A percentile compares a stretch with the other conserved stretches of the same genome.
Evolutionary conservation across 2,329 filamentous ascomycete species (phyloP).

Genomic region (Calcarisporium arbuscula): DNA sequence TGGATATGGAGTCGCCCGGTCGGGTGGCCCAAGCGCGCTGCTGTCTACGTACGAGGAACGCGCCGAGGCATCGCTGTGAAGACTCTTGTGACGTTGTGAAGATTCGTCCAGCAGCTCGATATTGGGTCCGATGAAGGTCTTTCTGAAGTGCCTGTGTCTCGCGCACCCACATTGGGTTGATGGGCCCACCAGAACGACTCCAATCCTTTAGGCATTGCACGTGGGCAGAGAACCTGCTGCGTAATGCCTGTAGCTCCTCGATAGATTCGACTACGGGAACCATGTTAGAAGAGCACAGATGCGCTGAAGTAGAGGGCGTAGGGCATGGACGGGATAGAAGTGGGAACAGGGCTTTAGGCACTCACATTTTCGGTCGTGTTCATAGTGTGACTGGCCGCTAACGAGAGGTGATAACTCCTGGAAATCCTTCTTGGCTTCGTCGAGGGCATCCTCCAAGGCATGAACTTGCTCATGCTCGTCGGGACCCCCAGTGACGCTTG

Average conservation of each 20-base stretch:
- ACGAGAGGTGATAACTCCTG: constrained; percentile 50
- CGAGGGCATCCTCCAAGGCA: constrained; percentile 47
- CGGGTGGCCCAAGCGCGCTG: constrained; percentile 26
- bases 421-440: constrained; percentile 55
- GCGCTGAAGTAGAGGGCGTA: background rate
- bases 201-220: constrained; percentile 47
- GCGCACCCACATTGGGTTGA: constrained; percentile 49
- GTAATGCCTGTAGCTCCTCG: constrained; percentile 40
- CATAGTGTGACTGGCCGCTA: constrained; percentile 51
- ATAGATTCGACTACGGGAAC: constrained; percentile 42
- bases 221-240: constrained; percentile 40
- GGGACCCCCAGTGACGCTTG: constrained; percentile 50
- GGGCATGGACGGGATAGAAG: background rate
- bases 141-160: constrained; percentile 43
- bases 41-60: constrained; percentile 45
- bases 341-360: constrained; percentile 8
- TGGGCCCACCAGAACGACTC: constrained; percentile 46
- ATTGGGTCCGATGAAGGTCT: constrained; percentile 52
- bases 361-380: constrained; percentile 49
- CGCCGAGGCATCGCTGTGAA: constrained; percentile 46
- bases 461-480: constrained; percentile 55
- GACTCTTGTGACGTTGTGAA: constrained; percentile 45
- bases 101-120: constrained; percentile 50
- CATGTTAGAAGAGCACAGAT: background rate
- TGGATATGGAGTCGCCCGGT: constrained; percentile 9